Conservation (phyloP, 768 basidiomycete genomes). For the Calvatia gigantea region DNA sequence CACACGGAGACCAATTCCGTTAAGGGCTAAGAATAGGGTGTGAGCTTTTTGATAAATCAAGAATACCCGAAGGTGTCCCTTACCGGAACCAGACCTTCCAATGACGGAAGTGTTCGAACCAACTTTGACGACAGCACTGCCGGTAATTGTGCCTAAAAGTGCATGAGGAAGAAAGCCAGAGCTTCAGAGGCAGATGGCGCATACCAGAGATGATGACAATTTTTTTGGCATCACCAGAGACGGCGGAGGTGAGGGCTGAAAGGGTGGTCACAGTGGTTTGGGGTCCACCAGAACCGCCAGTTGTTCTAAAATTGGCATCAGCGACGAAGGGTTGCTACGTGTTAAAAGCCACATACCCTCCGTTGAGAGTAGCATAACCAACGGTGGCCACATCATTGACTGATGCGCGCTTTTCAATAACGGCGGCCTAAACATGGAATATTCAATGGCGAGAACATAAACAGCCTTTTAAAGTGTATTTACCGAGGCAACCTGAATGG, state of each 20-base stretch:
- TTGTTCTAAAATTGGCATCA: slow-evolving; percentile 27
- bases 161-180: background rate
- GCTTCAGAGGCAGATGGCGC: background rate
- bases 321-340: background rate
- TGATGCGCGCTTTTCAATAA: slow-evolving; percentile 29
- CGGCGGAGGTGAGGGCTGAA: slow-evolving; percentile 36
- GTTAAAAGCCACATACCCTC: slow-evolving; percentile 25
- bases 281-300: slow-evolving; percentile 41
- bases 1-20: slow-evolving; percentile 44
- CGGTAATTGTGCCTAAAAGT: slow-evolving; percentile 37
- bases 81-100: slow-evolving; percentile 36
- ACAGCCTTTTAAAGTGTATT: background rate
- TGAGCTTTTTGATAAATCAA: background rate
- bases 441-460: background rate
- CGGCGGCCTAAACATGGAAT: background rate
- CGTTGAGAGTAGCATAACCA: slow-evolving; percentile 37
- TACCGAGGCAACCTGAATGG: slow-evolving; percentile 27
- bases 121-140: slow-evolving; percentile 37
- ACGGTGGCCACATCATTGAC: slow-evolving; percentile 33
- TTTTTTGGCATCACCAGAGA: slow-evolving; percentile 36
- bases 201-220: slow-evolving; percentile 41
- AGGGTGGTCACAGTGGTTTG: slow-evolving; percentile 41
- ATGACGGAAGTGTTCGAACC: slow-evolving; percentile 43
- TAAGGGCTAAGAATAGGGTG: slow-evolving; percentile 28
- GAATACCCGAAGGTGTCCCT: slow-evolving; percentile 8